phyloP scores from a whole-genome alignment of 2,329 filamentous ascomycete species.

The Scleromitrula shiraiana region DNA sequence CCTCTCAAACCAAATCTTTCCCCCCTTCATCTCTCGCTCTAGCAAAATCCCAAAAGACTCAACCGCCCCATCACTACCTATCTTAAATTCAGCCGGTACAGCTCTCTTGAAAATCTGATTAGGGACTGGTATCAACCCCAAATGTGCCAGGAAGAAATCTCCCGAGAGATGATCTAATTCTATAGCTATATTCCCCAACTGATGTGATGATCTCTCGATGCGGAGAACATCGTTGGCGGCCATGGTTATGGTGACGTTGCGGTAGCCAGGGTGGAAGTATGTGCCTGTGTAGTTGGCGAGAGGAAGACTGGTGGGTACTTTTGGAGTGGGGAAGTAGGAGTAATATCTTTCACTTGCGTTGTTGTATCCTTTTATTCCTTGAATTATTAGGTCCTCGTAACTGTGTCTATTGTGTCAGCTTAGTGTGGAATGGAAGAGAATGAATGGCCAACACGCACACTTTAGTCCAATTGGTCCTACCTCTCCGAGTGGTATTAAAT shows the following conservation, averaged over 20 bases:
- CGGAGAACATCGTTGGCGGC: conserved; percentile 2
- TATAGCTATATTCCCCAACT: conserved; percentile 11
- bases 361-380: conserved; percentile 21
- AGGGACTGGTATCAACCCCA: conserved; percentile 12
- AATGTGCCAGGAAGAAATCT: conserved; percentile 23
- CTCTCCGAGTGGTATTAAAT: conserved; percentile 29
- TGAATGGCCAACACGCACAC: conserved; percentile 23
- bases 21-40: conserved; percentile 21
- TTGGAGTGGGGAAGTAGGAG: conserved; percentile 31
- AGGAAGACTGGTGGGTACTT: conserved; percentile 31
- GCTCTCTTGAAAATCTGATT: conserved; percentile 12
- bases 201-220: conserved; percentile 2
- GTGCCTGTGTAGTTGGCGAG: conserved; percentile 34
- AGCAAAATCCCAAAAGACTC: conserved; percentile 17
- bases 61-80: conserved; percentile 19
- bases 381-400: background rate
- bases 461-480: conserved; percentile 33
- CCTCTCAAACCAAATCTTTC: conserved; percentile 26
- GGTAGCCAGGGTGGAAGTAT: conserved; percentile 39
- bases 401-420: background rate
- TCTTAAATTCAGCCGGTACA: conserved; percentile 21
- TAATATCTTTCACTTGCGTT: conserved; percentile 32
- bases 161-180: conserved; percentile 25
- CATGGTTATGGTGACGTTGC: conserved; percentile 19
- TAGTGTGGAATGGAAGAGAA: background rate